Evolutionary conservation across 495 filamentous ascomycete genomes (phyloP).

Genomic region (Aspergillus coremiiformis): DNA sequence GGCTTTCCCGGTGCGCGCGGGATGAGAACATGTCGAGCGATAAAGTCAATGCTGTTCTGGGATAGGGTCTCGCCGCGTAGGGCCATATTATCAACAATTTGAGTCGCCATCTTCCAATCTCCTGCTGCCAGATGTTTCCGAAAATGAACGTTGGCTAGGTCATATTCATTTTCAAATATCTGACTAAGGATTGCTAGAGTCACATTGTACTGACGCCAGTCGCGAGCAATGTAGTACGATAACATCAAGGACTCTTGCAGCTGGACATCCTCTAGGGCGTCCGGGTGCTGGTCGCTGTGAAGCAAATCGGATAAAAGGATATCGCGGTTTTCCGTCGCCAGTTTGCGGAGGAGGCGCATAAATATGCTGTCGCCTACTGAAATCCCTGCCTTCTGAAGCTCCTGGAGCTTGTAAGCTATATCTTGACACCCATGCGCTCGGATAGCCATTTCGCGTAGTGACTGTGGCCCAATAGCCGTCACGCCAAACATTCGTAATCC

Average conservation of each 20-base stretch:
- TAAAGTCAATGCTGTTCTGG: conserved; percentile 29
- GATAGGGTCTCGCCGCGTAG: conserved; percentile 21
- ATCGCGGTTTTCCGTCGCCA: conserved; percentile 47
- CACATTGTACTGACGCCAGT: conserved; percentile 47
- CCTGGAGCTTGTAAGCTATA: conserved; percentile 47
- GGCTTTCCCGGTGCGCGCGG: conserved; percentile 27
- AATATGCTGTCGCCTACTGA: conserved; percentile 52
- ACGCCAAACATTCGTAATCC: conserved; percentile 58
- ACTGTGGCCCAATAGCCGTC: conserved; percentile 59
- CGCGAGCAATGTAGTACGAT: conserved; percentile 40
- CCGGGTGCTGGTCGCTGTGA: conserved; percentile 66
- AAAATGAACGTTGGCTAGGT: conserved; percentile 36
- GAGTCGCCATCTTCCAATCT: conserved; percentile 27
- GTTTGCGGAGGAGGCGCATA: conserved; percentile 47
- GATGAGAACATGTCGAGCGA: conserved; percentile 28
- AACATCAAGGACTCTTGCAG: conserved; percentile 51
- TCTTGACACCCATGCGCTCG: conserved; percentile 48
- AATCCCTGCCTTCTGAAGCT: conserved; percentile 53
- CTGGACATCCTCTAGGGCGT: conserved; percentile 56
- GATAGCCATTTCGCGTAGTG: conserved; percentile 62
- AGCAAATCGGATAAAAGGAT: conserved; percentile 54
- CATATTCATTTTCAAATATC: conserved; percentile 18
- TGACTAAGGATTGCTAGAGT: conserved; percentile 45
- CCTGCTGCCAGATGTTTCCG: conserved; percentile 35
- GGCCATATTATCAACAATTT: conserved; percentile 31